These are phyloP conservation scores for Cutaneotrichosporon dermatis DNA, from an alignment of 1,284 basidiomycete genomes.

Conservation along the genomic window DNA sequence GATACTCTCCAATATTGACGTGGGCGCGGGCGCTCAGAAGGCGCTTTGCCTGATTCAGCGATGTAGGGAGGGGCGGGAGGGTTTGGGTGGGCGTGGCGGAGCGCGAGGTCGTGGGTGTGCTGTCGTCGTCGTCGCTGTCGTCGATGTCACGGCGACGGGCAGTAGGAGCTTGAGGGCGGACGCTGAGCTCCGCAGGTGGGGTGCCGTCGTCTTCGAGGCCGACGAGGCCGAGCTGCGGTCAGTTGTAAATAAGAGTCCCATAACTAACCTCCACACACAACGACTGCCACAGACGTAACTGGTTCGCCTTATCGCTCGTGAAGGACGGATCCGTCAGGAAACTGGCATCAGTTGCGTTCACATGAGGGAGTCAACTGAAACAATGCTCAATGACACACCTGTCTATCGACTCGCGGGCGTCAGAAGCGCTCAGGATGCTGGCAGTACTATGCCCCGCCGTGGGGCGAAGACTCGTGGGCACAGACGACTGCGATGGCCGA, in stretches of 20 bases:
- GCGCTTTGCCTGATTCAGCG: constrained; percentile 26
- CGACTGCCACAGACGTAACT: constrained; percentile 43
- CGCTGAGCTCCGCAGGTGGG: too few species aligned
- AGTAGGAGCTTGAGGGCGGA: too few species aligned
- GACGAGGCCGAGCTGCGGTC: constrained; percentile 27
- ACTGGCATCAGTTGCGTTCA: constrained; percentile 2
- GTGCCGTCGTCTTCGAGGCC: constrained; percentile 4
- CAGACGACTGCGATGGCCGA: not conserved
- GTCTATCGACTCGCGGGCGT: constrained; percentile 10
- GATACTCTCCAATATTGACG: constrained; percentile 41
- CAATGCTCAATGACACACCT: constrained; percentile 1
- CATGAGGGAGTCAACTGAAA: not conserved
- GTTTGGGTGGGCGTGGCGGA: constrained; percentile 10
- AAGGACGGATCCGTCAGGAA: constrained; percentile 18
- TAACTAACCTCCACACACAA: constrained; percentile 41
- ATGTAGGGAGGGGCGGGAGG: constrained; percentile 27
- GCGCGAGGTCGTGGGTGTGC: constrained; percentile 8
- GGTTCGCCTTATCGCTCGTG: constrained; percentile 32
- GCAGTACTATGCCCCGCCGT: not conserved
- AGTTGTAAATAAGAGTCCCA: not conserved
- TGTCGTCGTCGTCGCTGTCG: not conserved
- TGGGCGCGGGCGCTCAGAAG: constrained; percentile 34
- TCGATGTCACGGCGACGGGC: not conserved
- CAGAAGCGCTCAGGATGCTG: constrained; percentile 6
- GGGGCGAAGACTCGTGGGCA: not conserved